Conservation (phyloP, 805 yeast species). For the Groenewaldozyma salmanticensis region DNA sequence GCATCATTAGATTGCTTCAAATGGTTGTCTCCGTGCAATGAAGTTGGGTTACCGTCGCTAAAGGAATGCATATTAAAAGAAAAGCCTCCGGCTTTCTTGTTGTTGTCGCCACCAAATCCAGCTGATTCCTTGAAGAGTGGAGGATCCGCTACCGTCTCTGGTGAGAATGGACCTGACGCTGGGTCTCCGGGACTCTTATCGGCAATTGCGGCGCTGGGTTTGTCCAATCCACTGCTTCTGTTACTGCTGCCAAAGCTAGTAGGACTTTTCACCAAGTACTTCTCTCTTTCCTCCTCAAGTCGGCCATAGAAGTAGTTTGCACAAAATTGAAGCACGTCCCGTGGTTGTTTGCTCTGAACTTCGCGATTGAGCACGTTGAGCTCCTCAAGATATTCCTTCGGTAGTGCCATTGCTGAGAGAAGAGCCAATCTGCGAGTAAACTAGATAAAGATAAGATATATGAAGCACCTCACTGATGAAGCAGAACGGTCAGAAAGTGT, state of each 20-base stretch:
- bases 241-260: constrained; percentile 1
- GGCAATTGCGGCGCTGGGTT: background rate
- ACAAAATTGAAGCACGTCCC: constrained; percentile 65
- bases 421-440: constrained; percentile 1
- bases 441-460: too few species aligned
- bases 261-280: constrained; percentile 4
- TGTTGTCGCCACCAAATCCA: background rate
- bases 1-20: constrained; percentile 14
- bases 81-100: constrained; percentile 3
- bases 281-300: constrained; percentile 34
- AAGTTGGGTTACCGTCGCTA: background rate
- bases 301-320: constrained; percentile 59
- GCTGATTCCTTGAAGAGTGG: background rate
- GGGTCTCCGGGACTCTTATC: constrained; percentile 1
- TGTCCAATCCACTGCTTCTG: constrained; percentile 4
- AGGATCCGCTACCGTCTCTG: too few species aligned
- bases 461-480: too few species aligned
- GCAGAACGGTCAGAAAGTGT: too few species aligned
- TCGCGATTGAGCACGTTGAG: constrained; percentile 55
- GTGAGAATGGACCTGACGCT: constrained; percentile 1
- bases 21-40: background rate
- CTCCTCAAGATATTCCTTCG: constrained; percentile 39
- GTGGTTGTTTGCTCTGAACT: constrained; percentile 45
- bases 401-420: constrained; percentile 30
- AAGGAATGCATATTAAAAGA: background rate